phyloP scores from a whole-genome alignment of 2,329 filamentous ascomycete species.

The Epichloe glyceriae region DNA sequence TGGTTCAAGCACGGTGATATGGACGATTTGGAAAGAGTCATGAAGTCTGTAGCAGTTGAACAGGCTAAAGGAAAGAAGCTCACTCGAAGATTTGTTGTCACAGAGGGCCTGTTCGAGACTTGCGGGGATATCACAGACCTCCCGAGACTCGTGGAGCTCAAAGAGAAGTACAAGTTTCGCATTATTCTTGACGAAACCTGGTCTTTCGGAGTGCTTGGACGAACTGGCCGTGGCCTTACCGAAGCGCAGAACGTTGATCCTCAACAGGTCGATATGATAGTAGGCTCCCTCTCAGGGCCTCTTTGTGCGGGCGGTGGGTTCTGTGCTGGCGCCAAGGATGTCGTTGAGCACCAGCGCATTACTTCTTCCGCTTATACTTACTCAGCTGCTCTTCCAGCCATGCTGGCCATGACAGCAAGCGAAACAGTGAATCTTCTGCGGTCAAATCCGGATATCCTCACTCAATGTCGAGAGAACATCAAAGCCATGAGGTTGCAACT shows the following conservation, averaged over 20 bases:
- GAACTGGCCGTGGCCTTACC: conserved; percentile 82
- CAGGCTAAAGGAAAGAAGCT: conserved; percentile 74
- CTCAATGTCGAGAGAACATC: conserved; percentile 73
- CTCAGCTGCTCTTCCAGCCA: conserved; percentile 84
- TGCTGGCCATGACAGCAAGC: conserved; percentile 89
- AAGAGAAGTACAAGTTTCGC: conserved; percentile 94
- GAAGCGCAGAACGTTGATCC: conserved; percentile 96
- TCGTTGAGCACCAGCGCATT: conserved; percentile 92
- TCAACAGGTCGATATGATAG: conserved; percentile 89
- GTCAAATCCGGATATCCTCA: conserved; percentile 70
- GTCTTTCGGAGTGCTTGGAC: conserved; percentile 89
- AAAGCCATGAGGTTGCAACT: conserved; percentile 74
- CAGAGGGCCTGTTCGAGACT: conserved; percentile 87
- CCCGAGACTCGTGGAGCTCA: conserved; percentile 83
- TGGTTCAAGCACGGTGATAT: conserved; percentile 97
- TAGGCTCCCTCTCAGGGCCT: conserved; percentile 81
- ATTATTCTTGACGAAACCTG: conserved; percentile 95
- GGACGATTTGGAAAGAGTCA: conserved; percentile 76
- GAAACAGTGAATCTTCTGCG: conserved; percentile 81
- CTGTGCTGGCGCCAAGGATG: conserved; percentile 81
- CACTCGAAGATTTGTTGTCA: conserved; percentile 89
- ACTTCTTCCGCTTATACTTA: conserved; percentile 88
- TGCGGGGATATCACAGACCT: conserved; percentile 75
- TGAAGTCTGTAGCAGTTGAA: conserved; percentile 77
- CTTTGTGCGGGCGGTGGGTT: conserved; percentile 91